Base-by-base conservation (phyloP, 495 filamentous ascomycete genomes). In the Lasiosphaeria miniovina region DNA sequence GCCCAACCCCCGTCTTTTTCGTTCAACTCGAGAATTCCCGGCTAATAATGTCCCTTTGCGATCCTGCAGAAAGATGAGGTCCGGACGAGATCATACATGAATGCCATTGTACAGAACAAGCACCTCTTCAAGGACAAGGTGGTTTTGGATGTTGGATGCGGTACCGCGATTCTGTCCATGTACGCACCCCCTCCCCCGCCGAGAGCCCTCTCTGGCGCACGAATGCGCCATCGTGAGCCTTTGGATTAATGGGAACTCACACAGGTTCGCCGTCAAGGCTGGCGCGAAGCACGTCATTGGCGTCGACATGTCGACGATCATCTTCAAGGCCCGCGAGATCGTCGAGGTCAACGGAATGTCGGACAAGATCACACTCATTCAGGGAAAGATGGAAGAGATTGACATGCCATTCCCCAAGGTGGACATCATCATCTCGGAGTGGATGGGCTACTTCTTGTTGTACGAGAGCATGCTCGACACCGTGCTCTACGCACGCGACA, bases 391-490 rank as follows among this genome's bases (percentile, higher is more conserved):
- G 70, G 93, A 97, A 72, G 93, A 96, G 68, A 87, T 96, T 43
- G 79, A 82, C 38, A 65, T 95, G 54, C 90, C 90, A 1, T 88
- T 91, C 61, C 80, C 84, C 58, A 80, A 93, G 70, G 93, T 97
- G 50, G 93, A 97, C 65, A 92, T 97, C 71, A 96, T 97, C 64
- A 86, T 97, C 57, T 96, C 91, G 3, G 93, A 97, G 71, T 97
- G 93, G 93, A 97, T 97, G 93, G 93, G 93, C 4, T 97, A 97
- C 70, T 88, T 89, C 70, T 79, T 97, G 4, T 83, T 97, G 7
- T 97, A 94, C 70, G 93, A 97, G 80, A 87, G 86, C 65, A 97
- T 97, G 93, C 83, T 97, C 61, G 91, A 96, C 74, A 95, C 91
- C 9, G 93, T 97, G 36, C 78, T 97, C 52, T 91, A 88, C 61